A percentile compares a stretch with the other conserved stretches of the same genome.
Conservation (phyloP, 129 eudicot genomes). For the Flaveria linearis region DNA sequence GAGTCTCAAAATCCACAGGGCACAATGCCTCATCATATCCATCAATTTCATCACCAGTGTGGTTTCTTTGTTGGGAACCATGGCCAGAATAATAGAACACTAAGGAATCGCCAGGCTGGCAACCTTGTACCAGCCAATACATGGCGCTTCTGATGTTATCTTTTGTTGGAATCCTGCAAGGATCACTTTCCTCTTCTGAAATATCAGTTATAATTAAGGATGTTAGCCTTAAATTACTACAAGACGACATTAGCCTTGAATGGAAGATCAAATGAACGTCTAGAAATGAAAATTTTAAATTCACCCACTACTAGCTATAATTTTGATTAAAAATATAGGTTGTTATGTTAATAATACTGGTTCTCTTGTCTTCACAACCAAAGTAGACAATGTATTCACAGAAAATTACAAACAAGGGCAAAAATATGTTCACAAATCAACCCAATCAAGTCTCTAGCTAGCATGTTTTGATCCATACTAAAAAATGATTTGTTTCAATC, state of each 20-base stretch:
- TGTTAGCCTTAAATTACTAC: constrained; percentile 4
- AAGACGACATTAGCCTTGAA: constrained; percentile 1
- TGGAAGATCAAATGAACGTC: not conserved
- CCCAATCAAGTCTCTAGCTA: not conserved
- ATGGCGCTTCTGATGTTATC: constrained; percentile 91
- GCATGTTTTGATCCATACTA: not conserved
- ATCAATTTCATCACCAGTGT: constrained; percentile 80
- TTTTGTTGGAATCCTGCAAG: constrained; percentile 62
- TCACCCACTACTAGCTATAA: not conserved
- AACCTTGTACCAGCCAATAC: constrained; percentile 57
- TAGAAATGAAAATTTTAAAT: not conserved
- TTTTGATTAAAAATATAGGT: not conserved
- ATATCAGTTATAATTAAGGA: constrained; percentile 16
- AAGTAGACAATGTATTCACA: not conserved
- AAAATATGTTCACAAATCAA: not conserved
- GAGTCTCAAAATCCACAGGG: constrained; percentile 78
- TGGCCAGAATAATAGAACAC: constrained; percentile 95
- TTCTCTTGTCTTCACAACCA: not conserved
- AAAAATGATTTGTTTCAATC: not conserved
- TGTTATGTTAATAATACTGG: not conserved
- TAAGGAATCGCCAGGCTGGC: constrained; percentile 85
- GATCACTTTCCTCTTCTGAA: constrained; percentile 90
- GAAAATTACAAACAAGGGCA: not conserved
- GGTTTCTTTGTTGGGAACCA: constrained; percentile 75
- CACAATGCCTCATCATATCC: constrained; percentile 87